These are phyloP conservation scores for Beauveria sp. DNA, from an alignment of 2,329 filamentous ascomycete species.

Conservation along the genomic window DNA sequence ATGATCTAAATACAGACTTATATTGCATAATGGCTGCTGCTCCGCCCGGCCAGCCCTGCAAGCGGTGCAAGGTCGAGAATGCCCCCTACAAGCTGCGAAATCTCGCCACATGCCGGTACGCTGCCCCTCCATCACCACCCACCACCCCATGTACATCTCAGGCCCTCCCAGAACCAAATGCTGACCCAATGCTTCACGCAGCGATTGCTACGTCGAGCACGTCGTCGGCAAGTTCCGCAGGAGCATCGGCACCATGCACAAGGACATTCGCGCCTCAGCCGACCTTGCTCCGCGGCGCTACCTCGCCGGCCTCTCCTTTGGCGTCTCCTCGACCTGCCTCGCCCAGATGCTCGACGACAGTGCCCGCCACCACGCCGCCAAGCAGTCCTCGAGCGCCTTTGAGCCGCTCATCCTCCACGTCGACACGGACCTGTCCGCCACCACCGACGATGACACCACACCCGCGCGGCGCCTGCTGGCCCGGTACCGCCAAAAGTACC, in stretches of 20 bases:
- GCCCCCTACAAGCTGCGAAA: conserved; percentile 17
- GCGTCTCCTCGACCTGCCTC: conserved; percentile 70
- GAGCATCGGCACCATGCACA: conserved; percentile 49
- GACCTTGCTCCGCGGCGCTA: conserved; percentile 38
- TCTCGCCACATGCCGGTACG: conserved; percentile 21
- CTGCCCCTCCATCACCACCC: background rate
- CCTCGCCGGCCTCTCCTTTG: conserved; percentile 75
- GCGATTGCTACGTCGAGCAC: conserved; percentile 70
- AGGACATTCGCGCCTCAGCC: conserved; percentile 34
- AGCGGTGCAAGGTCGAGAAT: conserved; percentile 17
- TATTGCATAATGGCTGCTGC: background rate
- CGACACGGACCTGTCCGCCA: conserved; percentile 31
- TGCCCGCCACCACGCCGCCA: conserved; percentile 55
- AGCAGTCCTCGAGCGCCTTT: conserved; percentile 59
- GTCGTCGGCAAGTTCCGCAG: conserved; percentile 73
- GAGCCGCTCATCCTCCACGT: conserved; percentile 56
- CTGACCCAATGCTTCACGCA: conserved; percentile 3
- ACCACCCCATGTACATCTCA: too few species aligned
- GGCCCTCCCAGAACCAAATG: background rate
- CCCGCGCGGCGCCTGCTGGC: conserved; percentile 39
- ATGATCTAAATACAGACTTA: background rate
- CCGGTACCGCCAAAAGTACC: conserved; percentile 53
- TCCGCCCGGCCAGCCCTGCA: conserved; percentile 12
- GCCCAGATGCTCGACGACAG: conserved; percentile 69
- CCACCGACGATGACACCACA: conserved; percentile 12